Percentiles rank a stretch among this genome's conserved stretches.
Conservation (phyloP, 2,329 filamentous ascomycete genomes). For the Pseudocercospora cruenta region DNA sequence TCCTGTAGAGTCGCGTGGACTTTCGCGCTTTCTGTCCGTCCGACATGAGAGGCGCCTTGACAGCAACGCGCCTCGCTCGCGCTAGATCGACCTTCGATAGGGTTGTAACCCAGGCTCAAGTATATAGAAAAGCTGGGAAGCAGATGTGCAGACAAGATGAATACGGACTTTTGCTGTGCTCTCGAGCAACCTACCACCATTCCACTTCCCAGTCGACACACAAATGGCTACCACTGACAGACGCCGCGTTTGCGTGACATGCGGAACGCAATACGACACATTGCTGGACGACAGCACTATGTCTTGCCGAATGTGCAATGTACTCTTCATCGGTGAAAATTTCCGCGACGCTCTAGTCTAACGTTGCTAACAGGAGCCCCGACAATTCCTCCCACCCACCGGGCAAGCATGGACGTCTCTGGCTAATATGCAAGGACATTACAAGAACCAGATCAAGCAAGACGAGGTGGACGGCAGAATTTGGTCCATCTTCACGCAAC, state of each 20-base stretch:
- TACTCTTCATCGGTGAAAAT: constrained; percentile 42
- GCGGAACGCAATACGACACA: constrained; percentile 70
- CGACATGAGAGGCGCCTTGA: no score
- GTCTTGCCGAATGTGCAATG: constrained; percentile 72
- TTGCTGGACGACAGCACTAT: constrained; percentile 53
- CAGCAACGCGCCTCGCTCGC: no score
- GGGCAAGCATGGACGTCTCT: constrained; percentile 71
- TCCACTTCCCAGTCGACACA: no score
- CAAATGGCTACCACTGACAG: constrained; percentile 34
- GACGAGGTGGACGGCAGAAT: constrained; percentile 51
- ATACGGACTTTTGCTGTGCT: no score
- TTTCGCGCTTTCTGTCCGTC: no score
- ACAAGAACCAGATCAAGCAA: constrained; percentile 60
- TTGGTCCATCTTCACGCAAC: constrained; percentile 50
- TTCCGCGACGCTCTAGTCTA: neutral
- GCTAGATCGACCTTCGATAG: no score
- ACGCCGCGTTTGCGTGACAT: constrained; percentile 66
- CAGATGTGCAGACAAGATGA: no score
- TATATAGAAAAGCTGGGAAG: no score
- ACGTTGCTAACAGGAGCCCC: constrained; percentile 52
- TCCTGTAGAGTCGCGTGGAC: no score
- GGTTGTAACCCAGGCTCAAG: no score
- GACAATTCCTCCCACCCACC: constrained; percentile 67
- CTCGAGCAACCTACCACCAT: no score
- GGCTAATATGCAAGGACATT: constrained; percentile 38